Evolutionary conservation across 768 basidiomycete genomes (phyloP).

Genomic region (Agrocybe pediades): DNA sequence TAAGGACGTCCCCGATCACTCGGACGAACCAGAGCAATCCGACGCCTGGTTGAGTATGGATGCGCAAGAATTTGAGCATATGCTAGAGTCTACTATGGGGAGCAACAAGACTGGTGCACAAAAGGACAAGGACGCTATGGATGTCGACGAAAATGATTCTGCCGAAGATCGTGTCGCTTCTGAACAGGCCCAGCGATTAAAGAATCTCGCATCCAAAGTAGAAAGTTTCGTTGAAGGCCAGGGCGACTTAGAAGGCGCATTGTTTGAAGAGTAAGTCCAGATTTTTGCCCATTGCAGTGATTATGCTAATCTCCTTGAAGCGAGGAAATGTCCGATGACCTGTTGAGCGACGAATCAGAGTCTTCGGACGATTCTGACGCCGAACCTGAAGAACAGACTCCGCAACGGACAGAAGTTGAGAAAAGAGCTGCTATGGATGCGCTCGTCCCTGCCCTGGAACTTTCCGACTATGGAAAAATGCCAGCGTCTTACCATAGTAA

Average conservation of each 20-base stretch:
- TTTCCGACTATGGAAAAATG: constrained; percentile 90
- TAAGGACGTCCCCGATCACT: constrained; percentile 25
- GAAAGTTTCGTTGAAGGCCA: constrained; percentile 89
- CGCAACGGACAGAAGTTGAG: constrained; percentile 32
- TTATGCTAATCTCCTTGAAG: too few relatives aligned
- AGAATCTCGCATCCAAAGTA: constrained; percentile 81
- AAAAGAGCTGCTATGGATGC: constrained; percentile 72
- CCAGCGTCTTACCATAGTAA: constrained; percentile 66
- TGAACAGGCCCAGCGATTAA: constrained; percentile 70
- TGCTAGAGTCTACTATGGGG: constrained; percentile 53
- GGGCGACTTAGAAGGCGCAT: constrained; percentile 87
- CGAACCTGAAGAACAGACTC: constrained; percentile 37
- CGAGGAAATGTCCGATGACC: constrained; percentile 71
- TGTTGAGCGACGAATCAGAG: constrained; percentile 52
- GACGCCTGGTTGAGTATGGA: constrained; percentile 90
- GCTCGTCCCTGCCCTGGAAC: constrained; percentile 78
- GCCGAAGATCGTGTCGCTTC: constrained; percentile 56
- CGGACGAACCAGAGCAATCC: constrained; percentile 54
- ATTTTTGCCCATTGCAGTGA: too few relatives aligned
- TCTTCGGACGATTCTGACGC: constrained; percentile 36
- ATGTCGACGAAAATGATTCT: constrained; percentile 39
- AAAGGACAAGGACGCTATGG: constrained; percentile 42
- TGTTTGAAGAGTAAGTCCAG: constrained; percentile 88
- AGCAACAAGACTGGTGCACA: constrained; percentile 12
- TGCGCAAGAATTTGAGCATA: constrained; percentile 71